Evolutionary conservation across 192 early-diverging fungal species (phyloP).

Genomic region (Geosiphon pyriformis): DNA sequence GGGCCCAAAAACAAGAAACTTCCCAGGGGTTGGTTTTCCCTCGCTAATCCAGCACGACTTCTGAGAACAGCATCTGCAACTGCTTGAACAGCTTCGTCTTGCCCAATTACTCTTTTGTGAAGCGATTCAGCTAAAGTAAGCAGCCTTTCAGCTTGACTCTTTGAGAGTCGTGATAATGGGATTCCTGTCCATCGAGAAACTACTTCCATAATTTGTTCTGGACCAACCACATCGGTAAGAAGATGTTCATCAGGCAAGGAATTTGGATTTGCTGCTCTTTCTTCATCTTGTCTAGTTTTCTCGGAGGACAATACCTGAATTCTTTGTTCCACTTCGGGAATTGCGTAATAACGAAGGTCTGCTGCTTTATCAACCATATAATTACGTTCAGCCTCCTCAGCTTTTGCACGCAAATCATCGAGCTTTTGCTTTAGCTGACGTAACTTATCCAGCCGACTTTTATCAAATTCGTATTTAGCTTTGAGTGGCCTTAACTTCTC

Average conservation of each 20-base stretch:
- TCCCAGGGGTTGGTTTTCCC: constrained; percentile 75
- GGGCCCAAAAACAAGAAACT: constrained; percentile 96
- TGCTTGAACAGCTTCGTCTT: constrained; percentile 83
- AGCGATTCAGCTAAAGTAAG: constrained; percentile 73
- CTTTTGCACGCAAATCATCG: constrained; percentile 81
- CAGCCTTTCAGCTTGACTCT: constrained; percentile 81
- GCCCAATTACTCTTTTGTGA: constrained; percentile 85
- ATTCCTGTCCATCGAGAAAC: constrained; percentile 96
- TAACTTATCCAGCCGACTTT: constrained; percentile 83
- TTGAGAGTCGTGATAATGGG: constrained; percentile 82
- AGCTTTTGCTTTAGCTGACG: constrained; percentile 81
- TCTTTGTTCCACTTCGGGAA: constrained; percentile 80
- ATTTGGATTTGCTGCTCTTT: constrained; percentile 37
- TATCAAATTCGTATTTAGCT: constrained; percentile 78
- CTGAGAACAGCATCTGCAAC: constrained; percentile 88
- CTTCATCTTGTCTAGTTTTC: constrained; percentile 59
- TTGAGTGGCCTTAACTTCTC: constrained; percentile 90
- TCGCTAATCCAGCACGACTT: constrained; percentile 84
- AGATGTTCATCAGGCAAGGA: constrained; percentile 40
- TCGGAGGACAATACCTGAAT: constrained; percentile 67
- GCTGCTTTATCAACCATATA: constrained; percentile 85
- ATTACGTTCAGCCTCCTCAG: constrained; percentile 75
- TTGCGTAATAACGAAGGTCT: constrained; percentile 89
- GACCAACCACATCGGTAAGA: constrained; percentile 79
- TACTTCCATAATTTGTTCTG: constrained; percentile 92